phyloP scores from a whole-genome alignment of 2,329 filamentous ascomycete genomes.

The Chrysoporthe austroafricana region DNA sequence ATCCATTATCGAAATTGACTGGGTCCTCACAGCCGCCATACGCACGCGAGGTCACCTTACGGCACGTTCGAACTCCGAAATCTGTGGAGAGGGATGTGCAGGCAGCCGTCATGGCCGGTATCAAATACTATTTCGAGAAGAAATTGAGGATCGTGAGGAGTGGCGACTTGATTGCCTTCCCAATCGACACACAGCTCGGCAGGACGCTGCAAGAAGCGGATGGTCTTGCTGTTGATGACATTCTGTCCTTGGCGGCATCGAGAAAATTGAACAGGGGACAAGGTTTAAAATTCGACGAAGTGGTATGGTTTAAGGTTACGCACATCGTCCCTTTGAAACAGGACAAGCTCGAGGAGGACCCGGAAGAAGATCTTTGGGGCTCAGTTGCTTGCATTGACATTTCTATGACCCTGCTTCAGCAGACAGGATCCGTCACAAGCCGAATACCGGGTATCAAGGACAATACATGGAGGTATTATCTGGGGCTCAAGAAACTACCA shows the following conservation, averaged over 20 bases:
- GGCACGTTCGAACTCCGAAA: constrained; percentile 86
- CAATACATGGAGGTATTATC: constrained; percentile 88
- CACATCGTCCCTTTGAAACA: constrained; percentile 65
- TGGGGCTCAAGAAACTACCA: constrained; percentile 73
- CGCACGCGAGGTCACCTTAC: constrained; percentile 78
- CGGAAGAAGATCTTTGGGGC: constrained; percentile 77
- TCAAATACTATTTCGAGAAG: constrained; percentile 87
- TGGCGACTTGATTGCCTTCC: constrained; percentile 86
- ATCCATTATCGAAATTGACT: constrained; percentile 59
- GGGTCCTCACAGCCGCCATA: constrained; percentile 60
- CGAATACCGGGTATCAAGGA: constrained; percentile 76
- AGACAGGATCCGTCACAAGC: constrained; percentile 84
- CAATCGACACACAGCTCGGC: constrained; percentile 84
- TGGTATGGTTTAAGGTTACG: constrained; percentile 92
- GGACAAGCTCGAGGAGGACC: constrained; percentile 60
- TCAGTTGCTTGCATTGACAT: constrained; percentile 86
- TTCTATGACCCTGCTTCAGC: constrained; percentile 83
- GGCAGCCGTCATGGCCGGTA: constrained; percentile 79
- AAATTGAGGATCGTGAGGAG: constrained; percentile 81
- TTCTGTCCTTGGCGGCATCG: constrained; percentile 55
- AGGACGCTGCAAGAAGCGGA: constrained; percentile 75
- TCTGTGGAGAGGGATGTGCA: constrained; percentile 86
- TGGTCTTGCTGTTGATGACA: constrained; percentile 74
- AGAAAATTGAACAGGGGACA: constrained; percentile 33
- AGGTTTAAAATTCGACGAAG: constrained; percentile 54